phyloP scores from a whole-genome alignment of 2,329 filamentous ascomycete species.

The Colletotrichum sp. region DNA sequence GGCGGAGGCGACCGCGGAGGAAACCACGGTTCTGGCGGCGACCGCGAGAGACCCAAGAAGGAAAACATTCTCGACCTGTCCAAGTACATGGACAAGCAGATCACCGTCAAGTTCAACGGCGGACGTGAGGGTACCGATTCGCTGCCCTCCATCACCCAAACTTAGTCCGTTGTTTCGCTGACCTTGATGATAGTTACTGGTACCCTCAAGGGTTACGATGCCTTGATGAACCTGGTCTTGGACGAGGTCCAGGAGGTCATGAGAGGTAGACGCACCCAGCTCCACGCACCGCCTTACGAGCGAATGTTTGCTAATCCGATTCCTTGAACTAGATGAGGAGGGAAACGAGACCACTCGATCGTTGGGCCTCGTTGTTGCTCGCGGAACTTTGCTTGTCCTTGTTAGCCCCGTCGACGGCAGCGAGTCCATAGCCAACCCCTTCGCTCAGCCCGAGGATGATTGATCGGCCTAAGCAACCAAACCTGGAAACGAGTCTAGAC shows the following conservation, averaged over 20 bases:
- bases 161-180: neutral
- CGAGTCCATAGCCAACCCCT: conserved; percentile 95
- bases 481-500: neutral
- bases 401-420: conserved; percentile 94
- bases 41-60: conserved; percentile 87
- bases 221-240: conserved; percentile 96
- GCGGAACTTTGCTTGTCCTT: conserved; percentile 90
- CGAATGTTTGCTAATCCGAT: neutral
- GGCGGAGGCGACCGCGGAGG: conserved; percentile 35
- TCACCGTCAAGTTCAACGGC: conserved; percentile 95
- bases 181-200: conserved; percentile 70
- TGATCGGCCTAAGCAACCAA: conserved; percentile 30
- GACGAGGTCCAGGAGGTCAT: conserved; percentile 93
- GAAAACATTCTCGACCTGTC: conserved; percentile 95
- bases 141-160: neutral
- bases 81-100: conserved; percentile 97
- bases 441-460: conserved; percentile 75
- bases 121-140: conserved; percentile 72
- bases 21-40: conserved; percentile 27
- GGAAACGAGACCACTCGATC: conserved; percentile 84
- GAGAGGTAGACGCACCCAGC: conserved; percentile 65
- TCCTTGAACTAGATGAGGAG: conserved; percentile 74
- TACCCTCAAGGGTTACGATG: conserved; percentile 92
- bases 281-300: neutral
- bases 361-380: conserved; percentile 85